Conservation (phyloP, 768 basidiomycete species). For the Mycena metata region DNA sequence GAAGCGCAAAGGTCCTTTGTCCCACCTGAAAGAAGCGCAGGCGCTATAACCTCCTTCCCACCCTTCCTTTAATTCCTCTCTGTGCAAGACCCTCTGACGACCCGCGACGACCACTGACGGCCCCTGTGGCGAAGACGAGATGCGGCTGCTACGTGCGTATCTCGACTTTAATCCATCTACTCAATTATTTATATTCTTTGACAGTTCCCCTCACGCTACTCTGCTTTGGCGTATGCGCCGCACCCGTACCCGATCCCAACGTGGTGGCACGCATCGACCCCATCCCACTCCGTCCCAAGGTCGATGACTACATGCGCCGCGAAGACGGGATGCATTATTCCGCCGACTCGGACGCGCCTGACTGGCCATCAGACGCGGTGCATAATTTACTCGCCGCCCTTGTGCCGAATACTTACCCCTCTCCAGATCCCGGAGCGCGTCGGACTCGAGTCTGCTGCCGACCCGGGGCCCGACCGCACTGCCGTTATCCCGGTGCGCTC, state of each 20-base stretch:
- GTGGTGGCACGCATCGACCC: neutral
- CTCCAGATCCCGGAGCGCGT: neutral
- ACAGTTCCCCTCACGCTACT: constrained; percentile 1
- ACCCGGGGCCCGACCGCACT: too few relatives aligned
- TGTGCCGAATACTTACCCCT: too few relatives aligned
- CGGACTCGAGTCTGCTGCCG: constrained; percentile 4
- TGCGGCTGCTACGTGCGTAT: constrained; percentile 14
- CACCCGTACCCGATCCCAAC: neutral
- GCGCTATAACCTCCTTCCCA: constrained; percentile 8
- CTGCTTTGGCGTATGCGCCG: constrained; percentile 3
- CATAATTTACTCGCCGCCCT: neutral
- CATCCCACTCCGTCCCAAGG: constrained; percentile 1
- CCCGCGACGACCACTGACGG: constrained; percentile 11
- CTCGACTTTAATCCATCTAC: too few relatives aligned
- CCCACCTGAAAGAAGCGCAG: neutral
- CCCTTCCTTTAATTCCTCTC: neutral
- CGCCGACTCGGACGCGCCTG: neutral
- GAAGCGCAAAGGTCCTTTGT: neutral
- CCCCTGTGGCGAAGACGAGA: constrained; percentile 7
- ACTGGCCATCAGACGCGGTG: neutral
- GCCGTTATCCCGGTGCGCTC: neutral
- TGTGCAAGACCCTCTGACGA: neutral
- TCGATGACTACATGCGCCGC: constrained; percentile 19
- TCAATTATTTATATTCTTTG: neutral
- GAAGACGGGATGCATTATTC: neutral